Evolutionary conservation across 306 rosid genomes (phyloP), one percentile per base, ranked within the genome.

Genomic region (Prunus campanulata): DNA sequence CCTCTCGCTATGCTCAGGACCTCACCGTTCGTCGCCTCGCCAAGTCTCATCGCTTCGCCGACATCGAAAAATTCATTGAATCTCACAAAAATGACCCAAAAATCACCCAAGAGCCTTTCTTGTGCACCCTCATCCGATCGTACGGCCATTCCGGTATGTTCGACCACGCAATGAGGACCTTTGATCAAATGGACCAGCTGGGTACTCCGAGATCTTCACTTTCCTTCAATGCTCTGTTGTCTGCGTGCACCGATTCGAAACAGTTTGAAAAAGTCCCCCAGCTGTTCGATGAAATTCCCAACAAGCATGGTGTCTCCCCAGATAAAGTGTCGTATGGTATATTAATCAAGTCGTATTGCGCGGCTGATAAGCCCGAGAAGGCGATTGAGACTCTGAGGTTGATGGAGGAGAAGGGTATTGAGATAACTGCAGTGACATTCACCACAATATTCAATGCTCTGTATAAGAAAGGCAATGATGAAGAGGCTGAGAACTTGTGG

Each of bases 401-500:
- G 52, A 82, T 74, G 80, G 90, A 88, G 80, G 74, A 81, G 65
- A 80, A 83, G 56, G 91, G 81, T 0, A 75, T 82, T 44, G 90
- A 86, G 79, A 74, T 84, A n/a, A 91, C 84, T 14, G 82, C 80
- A 0, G 87, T 85, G 68, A 69, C 93, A 3, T 88, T 76, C 27
- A 91, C 90, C 2, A 87, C 91, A 3, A 68, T 91, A 2, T 25
- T 88, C 66, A 77, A 82, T 66, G 83, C 87, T 64, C 50, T 91
- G 71, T 88, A 84, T 76, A 85, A 71, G 85, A 80, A 80, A 75
- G 91, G 93, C 1, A 66, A 80, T 50, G 68, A 35, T 0, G 87
- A 81, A 16, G 93, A 87, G 79, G 96, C 91, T 2, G 90, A 88
- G 70, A 82, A 79, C 30, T 29, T 88, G 55, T 91, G 96, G 96